These are phyloP conservation scores for Kwoniella bestiolae DNA, from an alignment of 768 basidiomycete genomes.

Conservation along the genomic window DNA sequence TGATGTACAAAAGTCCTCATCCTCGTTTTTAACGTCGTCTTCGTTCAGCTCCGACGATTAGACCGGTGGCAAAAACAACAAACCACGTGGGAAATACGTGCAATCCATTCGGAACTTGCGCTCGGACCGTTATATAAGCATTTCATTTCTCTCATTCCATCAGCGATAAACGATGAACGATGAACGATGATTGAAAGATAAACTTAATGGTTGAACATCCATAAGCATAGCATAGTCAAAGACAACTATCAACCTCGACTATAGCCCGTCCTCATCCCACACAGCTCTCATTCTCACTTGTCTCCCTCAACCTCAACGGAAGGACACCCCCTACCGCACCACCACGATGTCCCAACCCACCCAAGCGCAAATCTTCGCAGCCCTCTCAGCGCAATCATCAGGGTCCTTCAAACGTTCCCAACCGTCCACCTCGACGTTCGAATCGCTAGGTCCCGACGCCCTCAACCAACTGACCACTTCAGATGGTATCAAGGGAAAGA, in stretches of 20 bases:
- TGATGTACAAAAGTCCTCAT: not conserved
- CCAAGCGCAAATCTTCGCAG: slow-evolving; percentile 52
- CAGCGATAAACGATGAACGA: too few relatives aligned
- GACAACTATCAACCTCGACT: too few relatives aligned
- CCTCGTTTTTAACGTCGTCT: not conserved
- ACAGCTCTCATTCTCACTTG: too few relatives aligned
- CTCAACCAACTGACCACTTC: slow-evolving; percentile 34
- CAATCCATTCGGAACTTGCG: not conserved
- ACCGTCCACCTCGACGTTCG: too few relatives aligned
- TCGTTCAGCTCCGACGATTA: not conserved
- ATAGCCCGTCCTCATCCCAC: too few relatives aligned
- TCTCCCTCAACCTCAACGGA: too few relatives aligned
- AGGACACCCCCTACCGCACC: not conserved
- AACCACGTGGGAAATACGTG: not conserved
- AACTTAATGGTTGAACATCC: too few relatives aligned
- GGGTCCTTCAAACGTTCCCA: slow-evolving; percentile 26
- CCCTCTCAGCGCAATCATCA: slow-evolving; percentile 39
- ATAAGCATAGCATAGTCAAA: too few relatives aligned
- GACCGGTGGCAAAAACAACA: slow-evolving; percentile 1
- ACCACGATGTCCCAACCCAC: slow-evolving; percentile 39
- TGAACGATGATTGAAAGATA: too few relatives aligned
- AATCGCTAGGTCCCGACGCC: too few relatives aligned
- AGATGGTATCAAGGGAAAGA: slow-evolving; percentile 13
- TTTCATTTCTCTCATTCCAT: too few relatives aligned
- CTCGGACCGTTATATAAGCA: not conserved